Base-by-base conservation (phyloP, 768 basidiomycete species). In the Boletus speciosus region DNA sequence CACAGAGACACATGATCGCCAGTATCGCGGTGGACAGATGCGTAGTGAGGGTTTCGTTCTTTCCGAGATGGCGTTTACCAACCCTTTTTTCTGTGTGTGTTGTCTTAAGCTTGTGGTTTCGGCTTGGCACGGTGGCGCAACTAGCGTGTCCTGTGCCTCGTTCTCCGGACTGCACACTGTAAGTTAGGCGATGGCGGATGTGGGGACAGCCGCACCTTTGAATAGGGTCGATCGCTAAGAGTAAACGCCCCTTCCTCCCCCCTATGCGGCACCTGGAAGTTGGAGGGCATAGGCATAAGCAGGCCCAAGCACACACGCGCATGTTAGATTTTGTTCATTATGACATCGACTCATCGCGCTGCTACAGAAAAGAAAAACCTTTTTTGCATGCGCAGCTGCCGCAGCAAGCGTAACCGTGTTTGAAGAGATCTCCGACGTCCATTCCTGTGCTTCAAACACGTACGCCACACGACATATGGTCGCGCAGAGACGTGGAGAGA, bases 401-500 rank as follows among this genome's bases (percentile, higher is more conserved):
- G 25, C 25, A 51, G n/a, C 38, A 27, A 12, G 31, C 8, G 6
- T 14, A 25, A 32, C 49, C 52, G 2, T n/a, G 38, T 34, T 23
- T 23, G 19, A 48, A 23, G 19, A 15, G n/a, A 37, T 16, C 41
- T 42, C 27, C 6, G 11, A 47, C 49, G 25, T 25, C 25, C 25
- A 5, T 59, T 56, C 45, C 74, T 54, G 6, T 58, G 43, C 35
- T 47, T 46, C 41, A 52, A 58, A 19, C 31, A 16, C 15, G 44
- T 31, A 53, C 49, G 64, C 59, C 25, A 51, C 61, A 25, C 32
- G 29, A 6, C 59, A 56, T 34, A 55, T 50, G 21, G 8, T 55
- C 23, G 16, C 27, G 11, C 34, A 32, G 31, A 32, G 25, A 23
- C 25, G 6, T n/a, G 19, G 9, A 29, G 27, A 12, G 36, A 41